phyloP scores from a whole-genome alignment of 169 alveolate species.

The Perkinsus chesapeaki region DNA sequence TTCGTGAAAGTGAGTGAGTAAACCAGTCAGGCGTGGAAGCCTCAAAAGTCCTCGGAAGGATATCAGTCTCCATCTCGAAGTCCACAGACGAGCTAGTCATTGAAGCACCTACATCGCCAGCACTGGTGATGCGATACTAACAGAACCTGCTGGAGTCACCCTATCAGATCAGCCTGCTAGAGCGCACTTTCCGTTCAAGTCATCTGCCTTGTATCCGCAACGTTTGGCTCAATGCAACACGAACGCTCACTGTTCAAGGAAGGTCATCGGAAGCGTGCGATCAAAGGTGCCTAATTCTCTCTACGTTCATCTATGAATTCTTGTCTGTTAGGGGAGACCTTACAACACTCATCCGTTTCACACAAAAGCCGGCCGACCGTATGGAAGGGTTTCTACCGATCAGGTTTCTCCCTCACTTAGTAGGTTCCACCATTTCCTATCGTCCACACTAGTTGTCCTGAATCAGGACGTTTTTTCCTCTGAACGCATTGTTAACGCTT shows the following conservation, averaged over 20 bases:
- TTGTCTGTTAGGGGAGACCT: too few relatives aligned
- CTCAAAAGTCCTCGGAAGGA: neutral
- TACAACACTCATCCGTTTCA: neutral
- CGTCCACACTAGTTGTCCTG: neutral
- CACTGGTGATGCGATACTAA: neutral
- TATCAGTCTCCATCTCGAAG: neutral
- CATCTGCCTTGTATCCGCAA: neutral
- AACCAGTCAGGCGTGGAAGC: neutral
- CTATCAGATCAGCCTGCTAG: neutral
- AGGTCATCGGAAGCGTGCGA: too few relatives aligned
- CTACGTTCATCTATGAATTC: too few relatives aligned
- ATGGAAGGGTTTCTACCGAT: neutral
- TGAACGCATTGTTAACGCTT: neutral
- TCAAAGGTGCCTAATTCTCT: too few relatives aligned
- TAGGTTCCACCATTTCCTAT: neutral
- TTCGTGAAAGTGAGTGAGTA: neutral
- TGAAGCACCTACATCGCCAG: neutral
- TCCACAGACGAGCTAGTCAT: neutral
- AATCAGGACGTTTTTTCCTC: neutral
- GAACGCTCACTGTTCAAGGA: too few relatives aligned
- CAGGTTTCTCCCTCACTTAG: neutral
- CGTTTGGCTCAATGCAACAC: neutral
- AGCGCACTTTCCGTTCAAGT: neutral
- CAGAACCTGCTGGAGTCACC: neutral
- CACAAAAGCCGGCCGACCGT: neutral